Evolutionary conservation across 108 stramenopile genomes (phyloP).

Genomic region (Nitzschia putrida): DNA sequence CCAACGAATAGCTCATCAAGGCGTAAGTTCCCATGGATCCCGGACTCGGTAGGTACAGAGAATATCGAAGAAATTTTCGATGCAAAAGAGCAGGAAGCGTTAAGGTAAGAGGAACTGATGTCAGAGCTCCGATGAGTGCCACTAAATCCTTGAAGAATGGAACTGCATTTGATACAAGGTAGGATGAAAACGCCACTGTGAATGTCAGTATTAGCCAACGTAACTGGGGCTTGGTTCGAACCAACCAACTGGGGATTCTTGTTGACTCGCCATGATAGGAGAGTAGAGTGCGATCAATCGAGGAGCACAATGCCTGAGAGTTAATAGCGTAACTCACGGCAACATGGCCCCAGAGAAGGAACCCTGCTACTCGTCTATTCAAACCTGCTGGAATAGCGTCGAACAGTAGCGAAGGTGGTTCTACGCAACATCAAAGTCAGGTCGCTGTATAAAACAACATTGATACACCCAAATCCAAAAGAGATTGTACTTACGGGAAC

Average conservation of each 20-base stretch:
- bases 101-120: slow-evolving; percentile 55
- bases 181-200: slow-evolving; percentile 44
- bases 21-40: slow-evolving; percentile 28
- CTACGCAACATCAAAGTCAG: neutral
- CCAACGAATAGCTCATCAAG: slow-evolving; percentile 45
- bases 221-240: slow-evolving; percentile 3
- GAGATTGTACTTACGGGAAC: slow-evolving; percentile 31
- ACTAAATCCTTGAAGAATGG: slow-evolving; percentile 79
- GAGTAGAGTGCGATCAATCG: slow-evolving; percentile 37
- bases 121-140: slow-evolving; percentile 59
- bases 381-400: slow-evolving; percentile 57
- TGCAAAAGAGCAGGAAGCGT: slow-evolving; percentile 56
- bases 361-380: slow-evolving; percentile 50
- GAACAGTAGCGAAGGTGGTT: slow-evolving; percentile 69
- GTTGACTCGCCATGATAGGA: neutral
- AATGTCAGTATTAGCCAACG: slow-evolving; percentile 55
- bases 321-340: slow-evolving; percentile 75
- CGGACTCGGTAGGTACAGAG: slow-evolving; percentile 23
- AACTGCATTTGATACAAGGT: slow-evolving; percentile 61
- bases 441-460: neutral
- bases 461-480: neutral
- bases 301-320: slow-evolving; percentile 61
- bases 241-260: neutral
- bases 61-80: slow-evolving; percentile 37
- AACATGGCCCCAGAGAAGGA: slow-evolving; percentile 68